phyloP scores from a whole-genome alignment of 2,329 filamentous ascomycete species.

The Sclerotinia minor region DNA sequence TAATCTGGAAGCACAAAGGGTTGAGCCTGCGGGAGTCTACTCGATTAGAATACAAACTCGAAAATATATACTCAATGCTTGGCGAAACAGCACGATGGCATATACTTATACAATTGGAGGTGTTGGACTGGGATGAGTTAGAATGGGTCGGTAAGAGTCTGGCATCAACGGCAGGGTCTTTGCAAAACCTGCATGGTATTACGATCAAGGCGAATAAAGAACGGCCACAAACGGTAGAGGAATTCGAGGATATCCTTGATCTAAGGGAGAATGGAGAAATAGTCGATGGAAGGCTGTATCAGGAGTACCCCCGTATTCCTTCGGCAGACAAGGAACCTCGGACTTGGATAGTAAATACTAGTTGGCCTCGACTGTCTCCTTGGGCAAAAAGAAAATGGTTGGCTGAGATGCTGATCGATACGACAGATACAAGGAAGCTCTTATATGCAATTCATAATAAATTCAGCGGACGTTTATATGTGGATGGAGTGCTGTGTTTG shows the following conservation, averaged over 20 bases:
- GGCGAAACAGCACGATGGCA: constrained; percentile 23
- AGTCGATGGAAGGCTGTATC: constrained; percentile 37
- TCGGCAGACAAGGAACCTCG: not conserved
- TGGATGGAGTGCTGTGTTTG: constrained; percentile 34
- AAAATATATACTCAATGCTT: not conserved
- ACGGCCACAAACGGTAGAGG: constrained; percentile 33
- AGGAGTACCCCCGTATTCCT: constrained; percentile 22
- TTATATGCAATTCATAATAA: constrained; percentile 31
- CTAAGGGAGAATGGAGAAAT: constrained; percentile 33
- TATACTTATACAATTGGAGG: constrained; percentile 35
- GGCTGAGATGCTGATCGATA: constrained; percentile 38
- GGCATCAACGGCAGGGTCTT: constrained; percentile 7
- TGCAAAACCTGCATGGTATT: constrained; percentile 26
- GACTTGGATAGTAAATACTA: constrained; percentile 32
- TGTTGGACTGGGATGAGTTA: constrained; percentile 39
- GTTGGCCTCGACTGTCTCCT: constrained; percentile 39
- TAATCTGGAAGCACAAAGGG: constrained; percentile 37
- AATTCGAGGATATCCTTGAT: constrained; percentile 36
- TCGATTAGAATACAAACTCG: constrained; percentile 31
- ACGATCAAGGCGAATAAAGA: constrained; percentile 35
- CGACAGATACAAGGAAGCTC: constrained; percentile 32
- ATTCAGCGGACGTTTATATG: constrained; percentile 35
- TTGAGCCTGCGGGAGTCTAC: constrained; percentile 31
- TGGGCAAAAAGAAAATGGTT: constrained; percentile 41
- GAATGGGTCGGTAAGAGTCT: constrained; percentile 32